A percentile compares a stretch with the other conserved stretches of the same genome.
phyloP scores from a whole-genome alignment of 2,329 filamentous ascomycete genomes.

The Venturia nashicola region DNA sequence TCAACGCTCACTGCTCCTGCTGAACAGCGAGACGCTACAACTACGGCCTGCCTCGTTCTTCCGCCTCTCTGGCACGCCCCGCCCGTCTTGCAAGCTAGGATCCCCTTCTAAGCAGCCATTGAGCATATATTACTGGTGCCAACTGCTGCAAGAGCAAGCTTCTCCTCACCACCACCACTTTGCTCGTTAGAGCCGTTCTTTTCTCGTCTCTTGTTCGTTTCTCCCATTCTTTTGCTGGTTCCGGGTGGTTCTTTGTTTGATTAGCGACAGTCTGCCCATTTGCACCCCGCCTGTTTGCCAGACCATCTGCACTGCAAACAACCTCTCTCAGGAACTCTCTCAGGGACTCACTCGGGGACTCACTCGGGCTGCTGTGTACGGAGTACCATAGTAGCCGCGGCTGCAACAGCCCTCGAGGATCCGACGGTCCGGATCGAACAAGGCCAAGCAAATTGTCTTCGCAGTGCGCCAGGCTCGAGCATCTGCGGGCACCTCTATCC shows the following conservation, averaged over 20 bases:
- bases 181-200: neutral
- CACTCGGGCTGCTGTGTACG: neutral
- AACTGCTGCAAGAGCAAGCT: constrained; percentile 2
- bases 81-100: neutral
- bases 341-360: too few relatives aligned
- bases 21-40: neutral
- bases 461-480: neutral
- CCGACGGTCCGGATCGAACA: neutral
- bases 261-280: neutral
- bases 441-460: neutral
- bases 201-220: neutral
- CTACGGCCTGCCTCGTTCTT: neutral
- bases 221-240: neutral
- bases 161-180: constrained; percentile 2
- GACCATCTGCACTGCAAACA: too few relatives aligned
- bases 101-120: neutral
- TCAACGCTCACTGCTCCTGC: neutral
- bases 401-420: neutral
- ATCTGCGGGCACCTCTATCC: neutral
- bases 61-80: neutral
- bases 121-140: constrained; percentile 2
- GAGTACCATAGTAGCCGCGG: too few relatives aligned
- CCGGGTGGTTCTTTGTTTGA: neutral
- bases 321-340: too few relatives aligned
- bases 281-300: neutral